Evolutionary conservation across 257 asterid species (phyloP).

Genomic region (Rubia yunnanensis): DNA sequence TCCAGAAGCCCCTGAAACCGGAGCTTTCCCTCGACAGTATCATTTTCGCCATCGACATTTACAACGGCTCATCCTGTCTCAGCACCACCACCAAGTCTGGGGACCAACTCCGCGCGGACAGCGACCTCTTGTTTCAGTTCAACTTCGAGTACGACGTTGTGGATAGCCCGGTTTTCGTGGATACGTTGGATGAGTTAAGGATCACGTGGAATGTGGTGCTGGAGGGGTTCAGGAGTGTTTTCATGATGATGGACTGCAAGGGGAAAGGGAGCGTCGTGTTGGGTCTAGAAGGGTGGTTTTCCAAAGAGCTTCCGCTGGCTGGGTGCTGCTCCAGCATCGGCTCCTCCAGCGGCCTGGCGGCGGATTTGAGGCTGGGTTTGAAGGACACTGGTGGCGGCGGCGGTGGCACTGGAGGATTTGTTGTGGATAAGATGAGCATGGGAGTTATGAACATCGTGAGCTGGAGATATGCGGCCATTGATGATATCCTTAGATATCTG

Average conservation of each 20-base stretch:
- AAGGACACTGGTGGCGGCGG: conserved; percentile 18
- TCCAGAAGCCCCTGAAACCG: conserved; percentile 35
- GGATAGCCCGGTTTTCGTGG: neutral
- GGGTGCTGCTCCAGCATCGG: conserved; percentile 46
- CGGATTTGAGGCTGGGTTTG: conserved; percentile 66
- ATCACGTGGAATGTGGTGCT: conserved; percentile 61
- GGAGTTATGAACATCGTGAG: conserved; percentile 67
- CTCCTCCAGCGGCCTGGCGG: conserved; percentile 55
- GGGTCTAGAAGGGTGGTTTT: conserved; percentile 85
- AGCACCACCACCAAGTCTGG: conserved; percentile 25
- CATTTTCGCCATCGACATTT: conserved; percentile 44
- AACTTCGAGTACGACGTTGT: conserved; percentile 22
- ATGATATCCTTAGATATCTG: conserved; percentile 75
- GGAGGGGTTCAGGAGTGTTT: conserved; percentile 44
- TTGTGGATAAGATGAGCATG: conserved; percentile 64
- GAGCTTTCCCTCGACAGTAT: conserved; percentile 30
- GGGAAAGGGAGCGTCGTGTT: conserved; percentile 60
- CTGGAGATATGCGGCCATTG: conserved; percentile 72
- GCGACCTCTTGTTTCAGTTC: conserved; percentile 42
- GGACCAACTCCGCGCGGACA: conserved; percentile 21
- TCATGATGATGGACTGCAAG: conserved; percentile 62
- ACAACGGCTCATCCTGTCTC: conserved; percentile 13
- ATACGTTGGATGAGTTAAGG: conserved; percentile 32
- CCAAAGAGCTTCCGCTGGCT: conserved; percentile 64
- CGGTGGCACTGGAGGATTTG: conserved; percentile 13